Evolutionary conservation across 768 basidiomycete genomes (phyloP).

Genomic region (Phaeotremella fagi): DNA sequence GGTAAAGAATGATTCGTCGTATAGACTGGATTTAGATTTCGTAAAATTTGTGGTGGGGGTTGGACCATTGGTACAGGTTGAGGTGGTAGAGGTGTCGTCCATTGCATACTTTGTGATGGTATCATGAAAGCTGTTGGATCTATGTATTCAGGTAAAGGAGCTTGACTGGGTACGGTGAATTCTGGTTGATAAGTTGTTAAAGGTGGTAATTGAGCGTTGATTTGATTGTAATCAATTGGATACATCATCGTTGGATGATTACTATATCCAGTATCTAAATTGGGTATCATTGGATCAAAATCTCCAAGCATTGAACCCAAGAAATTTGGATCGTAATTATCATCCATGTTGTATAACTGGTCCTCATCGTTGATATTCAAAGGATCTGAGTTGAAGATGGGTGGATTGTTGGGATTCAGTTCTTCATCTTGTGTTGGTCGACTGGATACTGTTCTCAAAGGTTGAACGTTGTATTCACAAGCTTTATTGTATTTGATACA

Average conservation of each 20-base stretch:
- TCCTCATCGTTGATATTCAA: background rate
- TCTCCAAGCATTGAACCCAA: background rate
- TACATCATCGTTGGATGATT: background rate
- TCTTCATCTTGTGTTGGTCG: slow-evolving; percentile 8
- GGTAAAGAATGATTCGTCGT: background rate
- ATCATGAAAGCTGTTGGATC: background rate
- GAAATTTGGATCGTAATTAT: background rate
- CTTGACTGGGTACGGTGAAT: background rate
- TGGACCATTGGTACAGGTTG: too few relatives aligned
- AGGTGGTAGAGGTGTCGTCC: too few relatives aligned
- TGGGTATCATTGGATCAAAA: background rate
- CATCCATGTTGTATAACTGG: background rate
- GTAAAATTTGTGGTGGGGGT: too few relatives aligned
- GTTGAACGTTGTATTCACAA: slow-evolving; percentile 25
- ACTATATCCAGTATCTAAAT: background rate
- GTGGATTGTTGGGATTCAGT: background rate
- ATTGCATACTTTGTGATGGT: too few relatives aligned
- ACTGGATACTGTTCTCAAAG: background rate
- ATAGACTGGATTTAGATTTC: too few relatives aligned
- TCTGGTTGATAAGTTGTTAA: background rate
- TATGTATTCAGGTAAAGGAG: too few relatives aligned
- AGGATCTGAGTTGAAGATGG: slow-evolving; percentile 18
- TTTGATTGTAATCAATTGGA: background rate
- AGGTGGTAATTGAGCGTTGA: background rate
- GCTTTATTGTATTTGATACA: slow-evolving; percentile 33